Percentiles rank a stretch among this genome's conserved stretches.
phyloP scores from a whole-genome alignment of 208 protist genomes.

The Trypanosoma platydactyli region DNA sequence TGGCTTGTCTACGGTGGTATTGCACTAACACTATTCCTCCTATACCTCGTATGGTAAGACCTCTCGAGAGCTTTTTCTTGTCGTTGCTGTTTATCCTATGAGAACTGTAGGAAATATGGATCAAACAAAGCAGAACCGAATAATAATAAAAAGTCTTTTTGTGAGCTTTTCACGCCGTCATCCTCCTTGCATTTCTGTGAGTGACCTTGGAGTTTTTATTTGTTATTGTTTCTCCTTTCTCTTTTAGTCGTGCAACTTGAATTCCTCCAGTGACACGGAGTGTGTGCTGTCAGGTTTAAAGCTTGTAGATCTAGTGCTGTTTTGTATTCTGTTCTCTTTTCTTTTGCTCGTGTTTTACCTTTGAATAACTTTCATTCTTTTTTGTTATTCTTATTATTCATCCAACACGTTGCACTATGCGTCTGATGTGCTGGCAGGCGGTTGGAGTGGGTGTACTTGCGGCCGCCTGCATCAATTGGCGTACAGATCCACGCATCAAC shows the following conservation, averaged over 20 bases:
- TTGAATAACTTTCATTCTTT: slow-evolving; percentile 4
- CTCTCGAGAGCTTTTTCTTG: neutral
- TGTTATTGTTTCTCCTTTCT: neutral
- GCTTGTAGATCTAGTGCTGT: too few species aligned
- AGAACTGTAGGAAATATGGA: neutral
- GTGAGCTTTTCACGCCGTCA: too few species aligned
- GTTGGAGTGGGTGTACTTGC: too few species aligned
- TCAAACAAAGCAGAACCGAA: neutral
- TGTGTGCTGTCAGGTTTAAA: too few species aligned
- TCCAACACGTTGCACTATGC: neutral
- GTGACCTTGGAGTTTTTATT: neutral
- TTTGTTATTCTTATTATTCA: slow-evolving; percentile 16
- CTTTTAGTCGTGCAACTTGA: too few species aligned
- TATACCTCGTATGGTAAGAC: neutral
- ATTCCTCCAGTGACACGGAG: too few species aligned
- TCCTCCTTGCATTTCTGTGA: neutral
- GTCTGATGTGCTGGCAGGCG: too few species aligned
- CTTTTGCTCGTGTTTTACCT: too few species aligned
- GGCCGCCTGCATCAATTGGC: too few species aligned
- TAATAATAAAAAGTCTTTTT: neutral
- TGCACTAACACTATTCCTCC: slow-evolving; percentile 3
- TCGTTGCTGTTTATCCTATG: neutral
- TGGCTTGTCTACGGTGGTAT: slow-evolving; percentile 58
- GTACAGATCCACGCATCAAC: too few species aligned
- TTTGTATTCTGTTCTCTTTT: too few species aligned